Conservation (phyloP, 2,329 filamentous ascomycete genomes). For the Cladosporium cucumerinum region DNA sequence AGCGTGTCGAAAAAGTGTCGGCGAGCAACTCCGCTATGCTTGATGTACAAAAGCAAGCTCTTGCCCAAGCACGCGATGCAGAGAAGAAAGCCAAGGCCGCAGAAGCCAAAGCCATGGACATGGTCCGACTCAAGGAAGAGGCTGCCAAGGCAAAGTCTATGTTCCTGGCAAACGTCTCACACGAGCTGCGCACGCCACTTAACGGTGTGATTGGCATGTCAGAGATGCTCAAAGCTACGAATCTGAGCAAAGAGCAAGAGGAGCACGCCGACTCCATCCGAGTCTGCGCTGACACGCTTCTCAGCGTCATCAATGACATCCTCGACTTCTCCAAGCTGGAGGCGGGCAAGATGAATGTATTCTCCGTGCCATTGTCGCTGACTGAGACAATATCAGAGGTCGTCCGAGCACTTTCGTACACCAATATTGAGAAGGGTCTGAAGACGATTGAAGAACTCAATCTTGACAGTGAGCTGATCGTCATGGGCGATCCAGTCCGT, state of each 20-base stretch:
- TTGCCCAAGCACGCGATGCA: conserved; percentile 68
- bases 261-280: conserved; percentile 62
- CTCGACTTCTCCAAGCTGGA: conserved; percentile 53
- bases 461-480: conserved; percentile 53
- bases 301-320: conserved; percentile 53
- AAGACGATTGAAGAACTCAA: conserved; percentile 56
- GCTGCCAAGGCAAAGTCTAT: conserved; percentile 80
- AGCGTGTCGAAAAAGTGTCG: conserved; percentile 70
- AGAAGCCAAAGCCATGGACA: conserved; percentile 71
- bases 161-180: conserved; percentile 58
- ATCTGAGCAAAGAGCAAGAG: conserved; percentile 56
- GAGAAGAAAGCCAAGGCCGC: conserved; percentile 74
- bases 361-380: conserved; percentile 51
- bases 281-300: conserved; percentile 58
- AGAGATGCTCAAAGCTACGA: conserved; percentile 58
- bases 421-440: conserved; percentile 58
- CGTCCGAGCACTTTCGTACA: conserved; percentile 60
- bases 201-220: conserved; percentile 58
- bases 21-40: conserved; percentile 77
- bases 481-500: conserved; percentile 51
- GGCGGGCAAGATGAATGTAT: conserved; percentile 58
- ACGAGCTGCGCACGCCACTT: conserved; percentile 57
- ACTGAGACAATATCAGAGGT: conserved; percentile 62
- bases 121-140: conserved; percentile 78
- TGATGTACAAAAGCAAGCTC: conserved; percentile 68